Evolutionary conservation across 2,329 filamentous ascomycete species (phyloP), one percentile per base, ranked within the genome.

Genomic region (Aspergillus sp.): DNA sequence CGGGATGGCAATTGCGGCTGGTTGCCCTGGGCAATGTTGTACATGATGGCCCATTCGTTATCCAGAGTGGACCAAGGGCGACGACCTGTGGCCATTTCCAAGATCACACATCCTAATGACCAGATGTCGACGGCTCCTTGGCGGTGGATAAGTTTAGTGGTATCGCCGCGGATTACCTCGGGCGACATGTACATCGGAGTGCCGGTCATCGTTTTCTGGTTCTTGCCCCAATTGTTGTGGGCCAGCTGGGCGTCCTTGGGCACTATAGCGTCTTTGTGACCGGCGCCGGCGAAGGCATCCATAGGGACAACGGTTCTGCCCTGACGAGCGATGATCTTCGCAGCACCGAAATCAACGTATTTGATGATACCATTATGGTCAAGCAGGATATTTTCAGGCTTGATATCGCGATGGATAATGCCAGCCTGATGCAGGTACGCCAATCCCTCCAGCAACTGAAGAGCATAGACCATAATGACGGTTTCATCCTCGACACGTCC

Each of bases 131-230:
- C 92, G 3, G 93, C 89, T 41, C 93, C 94, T 60, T 92, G 89
- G 66, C 91, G 89, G 57, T 90, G 90, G 11, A 88, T 82, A 30
- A 77, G 88, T 53, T 90, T 90, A 3, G 88, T 81, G 73, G 88
- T 88, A 66, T 93, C 89, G 59, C 95, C 95, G 71, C 93, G 96
- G 81, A 99, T 98, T 42, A 97, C 92, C 81, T 99, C 95, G 5
- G 95, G 95, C 6, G 95, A 98, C 95, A 99, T 99, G 82, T 99
- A 99, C 95, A 99, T 99, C 2, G 95, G 95, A 10, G 95, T 99
- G 68, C 95, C 95, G 19, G 93, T 96, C 88, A 98, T 97, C 38
- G 91, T 95, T 73, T 92, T 90, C 77, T 96, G 93, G 52, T 89
- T 85, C 56, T 77, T 78, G 57, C 75, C 66, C 17, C 66, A 55